Conservation (phyloP, 345 rosid species). For the Dipteronia sinensis region DNA sequence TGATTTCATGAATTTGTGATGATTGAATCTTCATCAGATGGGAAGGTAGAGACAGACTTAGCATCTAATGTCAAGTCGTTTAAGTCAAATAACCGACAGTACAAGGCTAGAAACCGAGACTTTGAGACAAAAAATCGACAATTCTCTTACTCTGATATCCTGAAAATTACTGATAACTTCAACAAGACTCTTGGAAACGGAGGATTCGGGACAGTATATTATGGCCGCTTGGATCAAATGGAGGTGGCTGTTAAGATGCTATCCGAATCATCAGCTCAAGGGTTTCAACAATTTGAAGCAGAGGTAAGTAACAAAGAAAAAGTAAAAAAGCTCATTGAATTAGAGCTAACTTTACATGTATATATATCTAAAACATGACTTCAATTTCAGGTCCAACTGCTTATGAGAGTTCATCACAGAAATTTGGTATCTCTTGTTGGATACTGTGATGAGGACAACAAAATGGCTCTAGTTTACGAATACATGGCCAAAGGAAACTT, state of each 20-base stretch:
- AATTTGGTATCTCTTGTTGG: conserved; percentile 26
- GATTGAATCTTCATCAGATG: not conserved
- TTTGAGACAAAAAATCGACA: conserved; percentile 4
- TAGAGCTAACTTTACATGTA: no score
- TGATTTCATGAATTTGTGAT: not conserved
- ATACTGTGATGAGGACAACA: conserved; percentile 30
- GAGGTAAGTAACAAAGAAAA: not conserved
- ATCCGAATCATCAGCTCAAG: conserved; percentile 27
- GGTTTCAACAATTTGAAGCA: not conserved
- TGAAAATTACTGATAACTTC: conserved; percentile 27
- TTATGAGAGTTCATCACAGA: conserved; percentile 33
- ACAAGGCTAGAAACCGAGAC: not conserved
- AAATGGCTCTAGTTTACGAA: conserved; percentile 36
- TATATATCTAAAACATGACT: no score
- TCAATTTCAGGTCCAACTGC: conserved; percentile 23
- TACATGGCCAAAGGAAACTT: conserved; percentile 42
- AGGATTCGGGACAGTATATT: conserved; percentile 13
- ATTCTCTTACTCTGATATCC: conserved; percentile 24
- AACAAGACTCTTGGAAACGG: not conserved
- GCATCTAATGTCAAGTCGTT: not conserved
- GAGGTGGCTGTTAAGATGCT: conserved; percentile 35
- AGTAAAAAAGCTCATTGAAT: no score
- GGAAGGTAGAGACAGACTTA: not conserved
- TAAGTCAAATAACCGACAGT: conserved; percentile 24
- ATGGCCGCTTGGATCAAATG: not conserved